phyloP scores from a whole-genome alignment of 2,329 filamentous ascomycete species.

The Hypoxylon sp. region DNA sequence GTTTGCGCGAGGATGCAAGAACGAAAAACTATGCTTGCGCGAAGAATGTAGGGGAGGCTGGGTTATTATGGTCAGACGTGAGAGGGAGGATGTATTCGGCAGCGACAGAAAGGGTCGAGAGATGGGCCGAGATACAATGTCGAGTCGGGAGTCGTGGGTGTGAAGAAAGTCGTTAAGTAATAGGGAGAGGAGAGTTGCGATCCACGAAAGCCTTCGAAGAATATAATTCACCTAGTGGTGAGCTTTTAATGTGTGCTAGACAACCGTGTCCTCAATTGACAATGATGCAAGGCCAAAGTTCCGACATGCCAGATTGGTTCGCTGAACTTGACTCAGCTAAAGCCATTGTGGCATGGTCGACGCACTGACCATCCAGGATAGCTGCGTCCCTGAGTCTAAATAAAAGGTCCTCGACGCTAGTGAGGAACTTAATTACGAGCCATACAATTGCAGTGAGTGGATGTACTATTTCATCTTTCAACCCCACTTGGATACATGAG shows the following conservation, averaged over 20 bases:
- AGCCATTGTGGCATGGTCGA: slow-evolving; percentile 30
- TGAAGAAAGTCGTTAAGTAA: slow-evolving; percentile 9
- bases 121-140: background rate
- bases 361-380: slow-evolving; percentile 26
- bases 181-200: slow-evolving; percentile 13
- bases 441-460: background rate
- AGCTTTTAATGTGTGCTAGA: slow-evolving; percentile 47
- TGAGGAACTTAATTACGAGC: slow-evolving; percentile 14
- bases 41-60: slow-evolving; percentile 27
- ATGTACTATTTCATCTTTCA: slow-evolving; percentile 17
- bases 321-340: slow-evolving; percentile 32
- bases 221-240: slow-evolving; percentile 24
- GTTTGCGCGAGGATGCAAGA: slow-evolving; percentile 34
- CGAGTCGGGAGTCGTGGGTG: background rate
- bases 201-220: slow-evolving; percentile 8
- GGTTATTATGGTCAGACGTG: slow-evolving; percentile 2
- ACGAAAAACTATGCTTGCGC: slow-evolving; percentile 11
- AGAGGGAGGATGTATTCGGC: background rate
- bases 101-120: background rate
- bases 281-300: slow-evolving; percentile 44
- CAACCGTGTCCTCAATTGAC: slow-evolving; percentile 55
- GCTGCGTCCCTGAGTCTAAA: slow-evolving; percentile 3
- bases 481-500: slow-evolving; percentile 23
- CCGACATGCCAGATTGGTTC: slow-evolving; percentile 45
- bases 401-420: slow-evolving; percentile 17